Evolutionary conservation across 495 filamentous ascomycete species (phyloP).

Genomic region (Chaetomium tenue): DNA sequence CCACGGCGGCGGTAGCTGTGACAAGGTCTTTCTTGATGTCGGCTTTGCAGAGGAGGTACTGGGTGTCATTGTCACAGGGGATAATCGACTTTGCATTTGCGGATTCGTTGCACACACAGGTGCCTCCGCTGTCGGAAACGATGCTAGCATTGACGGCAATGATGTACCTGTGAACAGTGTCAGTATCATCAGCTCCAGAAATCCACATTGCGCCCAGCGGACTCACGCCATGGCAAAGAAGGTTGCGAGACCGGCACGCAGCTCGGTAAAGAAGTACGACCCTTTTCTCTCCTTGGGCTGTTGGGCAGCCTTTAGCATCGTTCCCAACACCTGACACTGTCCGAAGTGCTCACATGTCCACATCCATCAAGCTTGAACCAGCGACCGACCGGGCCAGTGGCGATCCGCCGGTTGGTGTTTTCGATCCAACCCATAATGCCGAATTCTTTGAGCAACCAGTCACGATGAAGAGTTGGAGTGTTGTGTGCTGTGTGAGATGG

Average conservation of each 20-base stretch:
- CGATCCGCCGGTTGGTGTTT: conserved; percentile 54
- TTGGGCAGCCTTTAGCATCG: conserved; percentile 45
- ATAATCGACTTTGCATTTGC: conserved; percentile 43
- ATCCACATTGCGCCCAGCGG: not conserved
- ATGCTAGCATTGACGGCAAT: conserved; percentile 70
- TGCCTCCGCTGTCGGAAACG: conserved; percentile 57
- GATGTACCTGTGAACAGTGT: conserved; percentile 49
- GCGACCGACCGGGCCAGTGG: conserved; percentile 59
- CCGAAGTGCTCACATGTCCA: conserved; percentile 60
- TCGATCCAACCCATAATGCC: conserved; percentile 50
- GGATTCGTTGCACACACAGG: conserved; percentile 63
- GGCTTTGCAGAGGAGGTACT: conserved; percentile 62
- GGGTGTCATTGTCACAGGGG: conserved; percentile 54
- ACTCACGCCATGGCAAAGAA: conserved; percentile 81
- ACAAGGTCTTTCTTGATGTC: conserved; percentile 73
- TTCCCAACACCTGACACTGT: conserved; percentile 41
- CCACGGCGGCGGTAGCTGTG: conserved; percentile 76
- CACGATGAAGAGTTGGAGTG: not conserved
- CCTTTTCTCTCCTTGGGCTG: conserved; percentile 69
- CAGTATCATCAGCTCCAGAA: not conserved
- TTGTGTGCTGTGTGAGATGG: not conserved
- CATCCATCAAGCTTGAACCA: conserved; percentile 74
- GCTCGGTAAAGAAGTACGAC: conserved; percentile 74
- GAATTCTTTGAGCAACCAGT: conserved; percentile 7
- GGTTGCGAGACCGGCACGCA: conserved; percentile 74